phyloP scores from a whole-genome alignment of 306 rosid species.

The Erythrophleum fordii region DNA sequence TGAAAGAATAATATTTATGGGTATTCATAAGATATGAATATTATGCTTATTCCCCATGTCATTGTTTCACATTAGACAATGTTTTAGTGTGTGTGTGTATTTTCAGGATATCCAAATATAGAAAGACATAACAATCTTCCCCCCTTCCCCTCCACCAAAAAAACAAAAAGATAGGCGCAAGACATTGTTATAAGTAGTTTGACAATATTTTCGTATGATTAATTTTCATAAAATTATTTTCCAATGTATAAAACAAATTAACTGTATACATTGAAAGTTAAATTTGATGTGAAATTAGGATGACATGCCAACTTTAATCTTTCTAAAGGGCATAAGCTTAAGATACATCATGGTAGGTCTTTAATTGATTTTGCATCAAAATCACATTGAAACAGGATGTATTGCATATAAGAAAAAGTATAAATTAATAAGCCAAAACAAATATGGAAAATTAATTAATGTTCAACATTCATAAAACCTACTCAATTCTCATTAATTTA shows the following conservation, averaged over 20 bases:
- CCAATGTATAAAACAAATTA: neutral
- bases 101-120: neutral
- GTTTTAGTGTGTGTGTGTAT: neutral
- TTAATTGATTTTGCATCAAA: conserved; percentile 34
- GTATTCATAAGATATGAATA: neutral
- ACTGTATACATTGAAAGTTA: neutral
- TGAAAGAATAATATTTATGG: neutral
- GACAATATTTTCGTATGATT: neutral
- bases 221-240: neutral
- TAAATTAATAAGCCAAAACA: neutral
- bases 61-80: neutral
- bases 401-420: neutral
- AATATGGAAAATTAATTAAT: neutral
- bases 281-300: neutral
- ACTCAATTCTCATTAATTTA: too few relatives aligned
- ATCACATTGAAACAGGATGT: neutral
- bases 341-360: conserved; percentile 29
- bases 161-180: too few relatives aligned
- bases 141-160: too few relatives aligned
- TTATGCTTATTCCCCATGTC: neutral
- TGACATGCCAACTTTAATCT: conserved; percentile 26
- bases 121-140: neutral
- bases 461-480: neutral
- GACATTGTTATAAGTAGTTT: neutral
- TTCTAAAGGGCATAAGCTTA: neutral